Conservation (phyloP, 108 stramenopile genomes). For the Pseudonitzschia pungens region DNA sequence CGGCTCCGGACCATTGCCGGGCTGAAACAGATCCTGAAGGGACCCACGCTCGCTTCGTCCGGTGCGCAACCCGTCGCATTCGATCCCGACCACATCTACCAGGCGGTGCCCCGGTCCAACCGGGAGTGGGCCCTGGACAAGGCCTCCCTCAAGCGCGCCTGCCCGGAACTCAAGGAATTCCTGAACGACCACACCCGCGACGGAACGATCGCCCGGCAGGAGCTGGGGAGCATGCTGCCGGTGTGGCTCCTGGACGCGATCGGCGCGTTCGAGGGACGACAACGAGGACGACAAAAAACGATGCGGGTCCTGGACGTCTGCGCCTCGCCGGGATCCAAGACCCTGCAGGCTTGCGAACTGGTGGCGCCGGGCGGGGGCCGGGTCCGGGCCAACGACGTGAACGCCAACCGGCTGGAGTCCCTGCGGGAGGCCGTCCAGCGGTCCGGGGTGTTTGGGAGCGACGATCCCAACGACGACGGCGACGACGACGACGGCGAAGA, state of each 20-base stretch:
- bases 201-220: conserved; percentile 75
- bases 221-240: conserved; percentile 79
- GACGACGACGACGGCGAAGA: background rate
- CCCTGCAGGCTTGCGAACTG: conserved; percentile 75
- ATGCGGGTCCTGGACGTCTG: conserved; percentile 80
- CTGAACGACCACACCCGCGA: conserved; percentile 43
- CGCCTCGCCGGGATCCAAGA: conserved; percentile 85
- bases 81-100: conserved; percentile 2
- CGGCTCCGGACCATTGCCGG: background rate
- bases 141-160: conserved; percentile 31
- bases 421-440: conserved; percentile 66
- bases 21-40: background rate
- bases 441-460: conserved; percentile 41
- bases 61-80: too few relatives aligned
- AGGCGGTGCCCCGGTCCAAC: background rate
- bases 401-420: conserved; percentile 57
- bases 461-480: background rate
- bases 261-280: background rate
- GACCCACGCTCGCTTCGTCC: background rate
- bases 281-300: too few relatives aligned
- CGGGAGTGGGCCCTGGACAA: conserved; percentile 24
- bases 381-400: conserved; percentile 85
- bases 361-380: conserved; percentile 21
- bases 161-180: conserved; percentile 56
- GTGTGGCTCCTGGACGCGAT: conserved; percentile 42